Evolutionary conservation across 2,329 filamentous ascomycete species (phyloP), one percentile per base, ranked within the genome.

Genomic region (Chalaropsis ovoidea): DNA sequence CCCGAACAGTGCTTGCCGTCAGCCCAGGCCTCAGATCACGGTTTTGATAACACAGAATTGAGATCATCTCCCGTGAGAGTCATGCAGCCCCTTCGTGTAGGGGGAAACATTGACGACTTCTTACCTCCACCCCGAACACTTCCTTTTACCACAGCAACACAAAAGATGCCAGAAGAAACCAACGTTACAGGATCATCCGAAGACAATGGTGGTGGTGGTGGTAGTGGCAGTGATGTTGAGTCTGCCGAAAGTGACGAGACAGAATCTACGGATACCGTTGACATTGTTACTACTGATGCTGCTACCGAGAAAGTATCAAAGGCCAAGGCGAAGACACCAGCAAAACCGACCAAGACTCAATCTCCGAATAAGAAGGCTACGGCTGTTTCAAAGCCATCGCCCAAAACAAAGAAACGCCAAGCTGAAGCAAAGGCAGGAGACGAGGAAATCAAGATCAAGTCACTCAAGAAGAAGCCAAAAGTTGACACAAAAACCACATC

Each of bases 91-190:
- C 13, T 39, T 39, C 27, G 17, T 19, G 17, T 58, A n/a, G 54
- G 54, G 24, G 27, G 24, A 10, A 56, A 60, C 11, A 66, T 66
- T 47, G 42, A 66, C 15, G 60, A 63, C 24, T 39, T 63, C 31
- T 24, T 68, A 27, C 67, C 67, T 13, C 67, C 67, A 58, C 61
- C 64, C 45, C 64, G 67, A 31, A 62, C 49, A 2, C 54, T 68
- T 22, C 67, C 67, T 13, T 68, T 68, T 27, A 45, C 47, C 27
- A 42, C 31, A 47, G 27, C 24, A n/a, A 54, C 15, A 45, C 31
- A 52, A 56, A 56, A 41, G 19, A 1, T 8, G 42, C 15, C 15
- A 35, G 4, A 5, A 10, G 27, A 39, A 35, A 11, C 54, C 31
- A 58, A 10, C 4, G 2, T 2, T 10, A n/a, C n/a, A 58, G 24